A percentile compares a stretch with the other conserved stretches of the same genome.
Conservation (phyloP, 257 asterid species). For the Solanum etuberosum region DNA sequence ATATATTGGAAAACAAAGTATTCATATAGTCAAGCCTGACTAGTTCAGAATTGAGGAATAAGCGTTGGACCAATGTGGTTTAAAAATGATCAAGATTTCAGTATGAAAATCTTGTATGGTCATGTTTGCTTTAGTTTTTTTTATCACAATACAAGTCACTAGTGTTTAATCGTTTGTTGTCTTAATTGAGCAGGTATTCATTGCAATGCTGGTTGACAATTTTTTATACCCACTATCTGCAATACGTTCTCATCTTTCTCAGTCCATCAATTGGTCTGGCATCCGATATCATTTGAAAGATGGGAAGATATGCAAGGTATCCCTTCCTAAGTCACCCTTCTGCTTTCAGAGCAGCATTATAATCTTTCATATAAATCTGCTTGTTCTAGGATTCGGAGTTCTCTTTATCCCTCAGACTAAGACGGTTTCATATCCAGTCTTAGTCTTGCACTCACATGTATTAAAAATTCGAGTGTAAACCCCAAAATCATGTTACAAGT, state of each 20-base stretch:
- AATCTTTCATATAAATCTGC: not conserved
- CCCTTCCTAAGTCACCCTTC: not conserved
- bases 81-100: not conserved
- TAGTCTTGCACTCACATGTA: not conserved
- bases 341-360: not conserved
- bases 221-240: slow-evolving; percentile 88
- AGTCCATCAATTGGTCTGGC: slow-evolving; percentile 97
- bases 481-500: not conserved
- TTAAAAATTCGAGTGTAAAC: not conserved
- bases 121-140: not conserved
- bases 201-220: slow-evolving; percentile 94
- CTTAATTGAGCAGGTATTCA: slow-evolving; percentile 57
- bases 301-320: slow-evolving; percentile 83
- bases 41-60: not conserved
- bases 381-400: not conserved
- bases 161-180: slow-evolving; percentile 2
- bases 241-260: slow-evolving; percentile 81
- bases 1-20: not conserved
- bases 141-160: not conserved
- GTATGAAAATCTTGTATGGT: not conserved
- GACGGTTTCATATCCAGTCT: not conserved
- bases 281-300: slow-evolving; percentile 77
- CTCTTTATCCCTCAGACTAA: not conserved
- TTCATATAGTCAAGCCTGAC: not conserved
- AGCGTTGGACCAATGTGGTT: not conserved